phyloP scores from a whole-genome alignment of 176 grass and related monocot genomes.

The Juncus inflexus region DNA sequence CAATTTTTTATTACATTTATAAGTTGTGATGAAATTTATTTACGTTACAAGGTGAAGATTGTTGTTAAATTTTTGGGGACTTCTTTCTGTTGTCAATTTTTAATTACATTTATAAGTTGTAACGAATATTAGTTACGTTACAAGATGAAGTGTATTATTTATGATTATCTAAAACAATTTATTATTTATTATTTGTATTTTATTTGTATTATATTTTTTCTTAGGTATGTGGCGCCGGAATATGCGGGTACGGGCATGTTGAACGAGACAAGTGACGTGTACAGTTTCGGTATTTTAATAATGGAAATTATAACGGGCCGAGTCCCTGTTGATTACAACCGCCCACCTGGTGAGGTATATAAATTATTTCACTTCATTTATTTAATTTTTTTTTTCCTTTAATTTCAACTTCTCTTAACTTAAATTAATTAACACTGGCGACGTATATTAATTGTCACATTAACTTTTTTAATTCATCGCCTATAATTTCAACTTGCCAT shows the following conservation, averaged over 20 bases:
- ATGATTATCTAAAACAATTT: neutral
- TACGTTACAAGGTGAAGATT: no score
- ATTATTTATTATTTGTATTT: constrained; percentile 5
- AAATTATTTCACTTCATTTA: constrained; percentile 16
- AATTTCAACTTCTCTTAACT: no score
- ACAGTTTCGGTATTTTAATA: constrained; percentile 96
- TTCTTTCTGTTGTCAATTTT: no score
- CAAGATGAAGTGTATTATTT: neutral
- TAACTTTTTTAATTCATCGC: no score
- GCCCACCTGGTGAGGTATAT: constrained; percentile 74
- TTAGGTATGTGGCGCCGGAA: constrained; percentile 89
- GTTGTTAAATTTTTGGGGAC: no score
- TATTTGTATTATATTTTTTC: constrained; percentile 22
- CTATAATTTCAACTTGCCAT: no score
- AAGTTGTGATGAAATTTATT: no score
- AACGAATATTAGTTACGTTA: neutral
- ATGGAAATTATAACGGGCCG: constrained; percentile 96
- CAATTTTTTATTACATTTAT: neutral
- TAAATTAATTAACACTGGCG: no score
- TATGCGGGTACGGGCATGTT: constrained; percentile 98
- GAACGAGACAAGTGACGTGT: constrained; percentile 94
- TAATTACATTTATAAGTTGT: no score
- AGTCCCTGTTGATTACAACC: constrained; percentile 84
- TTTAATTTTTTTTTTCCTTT: no score
- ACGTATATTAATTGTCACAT: no score